Conservation (phyloP, 352 stramenopile species). For the Phytophthora pisi region DNA sequence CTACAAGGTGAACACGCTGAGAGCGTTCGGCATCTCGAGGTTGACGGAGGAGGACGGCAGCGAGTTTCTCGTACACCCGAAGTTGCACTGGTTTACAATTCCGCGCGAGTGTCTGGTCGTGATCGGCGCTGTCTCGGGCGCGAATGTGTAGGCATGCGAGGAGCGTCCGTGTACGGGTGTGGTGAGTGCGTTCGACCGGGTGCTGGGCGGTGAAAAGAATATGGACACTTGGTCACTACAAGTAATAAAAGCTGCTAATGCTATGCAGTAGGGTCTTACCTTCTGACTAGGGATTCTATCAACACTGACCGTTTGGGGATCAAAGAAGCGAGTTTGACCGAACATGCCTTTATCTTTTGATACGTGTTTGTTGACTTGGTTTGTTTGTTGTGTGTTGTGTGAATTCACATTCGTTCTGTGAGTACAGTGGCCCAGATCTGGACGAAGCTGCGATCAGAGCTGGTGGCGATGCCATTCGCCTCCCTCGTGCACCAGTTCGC, state of each 20-base stretch:
- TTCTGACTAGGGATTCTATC: neutral
- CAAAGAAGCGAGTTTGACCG: neutral
- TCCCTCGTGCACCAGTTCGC: constrained; percentile 80
- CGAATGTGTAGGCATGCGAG: constrained; percentile 9
- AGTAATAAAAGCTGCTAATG: too few relatives aligned
- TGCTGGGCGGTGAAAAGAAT: constrained; percentile 3
- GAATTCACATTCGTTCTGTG: neutral
- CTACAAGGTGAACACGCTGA: constrained; percentile 18
- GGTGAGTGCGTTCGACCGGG: constrained; percentile 7
- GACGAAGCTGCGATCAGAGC: constrained; percentile 29
- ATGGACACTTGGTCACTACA: too few relatives aligned
- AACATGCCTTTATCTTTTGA: neutral
- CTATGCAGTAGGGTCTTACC: too few relatives aligned
- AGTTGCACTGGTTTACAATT: constrained; percentile 18
- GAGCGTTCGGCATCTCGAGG: constrained; percentile 16
- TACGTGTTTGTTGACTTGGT: neutral
- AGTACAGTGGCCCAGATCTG: neutral
- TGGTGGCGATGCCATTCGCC: constrained; percentile 76
- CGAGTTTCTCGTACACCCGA: constrained; percentile 15
- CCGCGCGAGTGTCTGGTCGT: constrained; percentile 10
- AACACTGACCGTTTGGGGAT: neutral
- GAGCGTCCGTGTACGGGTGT: constrained; percentile 2
- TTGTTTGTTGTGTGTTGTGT: neutral
- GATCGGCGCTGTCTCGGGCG: constrained; percentile 6
- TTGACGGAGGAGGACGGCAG: constrained; percentile 15